Conservation (phyloP, 176 grass and related monocot genomes). For the Bromus sterilis region DNA sequence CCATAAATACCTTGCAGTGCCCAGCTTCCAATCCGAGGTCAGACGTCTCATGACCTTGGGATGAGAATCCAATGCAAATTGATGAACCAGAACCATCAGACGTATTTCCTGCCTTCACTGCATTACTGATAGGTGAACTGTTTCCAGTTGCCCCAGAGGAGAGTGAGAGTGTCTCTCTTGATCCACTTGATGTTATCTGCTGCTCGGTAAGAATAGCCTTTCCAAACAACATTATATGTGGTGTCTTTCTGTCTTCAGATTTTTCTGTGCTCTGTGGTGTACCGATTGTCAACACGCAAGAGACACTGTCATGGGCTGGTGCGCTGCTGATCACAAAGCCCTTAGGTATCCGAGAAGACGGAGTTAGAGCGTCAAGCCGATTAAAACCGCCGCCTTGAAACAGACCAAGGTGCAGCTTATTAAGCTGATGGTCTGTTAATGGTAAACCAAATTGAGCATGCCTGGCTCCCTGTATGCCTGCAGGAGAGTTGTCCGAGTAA, state of each 20-base stretch:
- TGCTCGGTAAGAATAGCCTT: constrained; percentile 61
- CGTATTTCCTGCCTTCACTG: constrained; percentile 26
- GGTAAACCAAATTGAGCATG: constrained; percentile 88
- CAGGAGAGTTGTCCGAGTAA: constrained; percentile 66
- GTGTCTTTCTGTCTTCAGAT: constrained; percentile 37
- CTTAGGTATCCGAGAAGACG: constrained; percentile 41
- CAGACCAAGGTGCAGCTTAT: constrained; percentile 60
- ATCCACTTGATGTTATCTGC: constrained; percentile 55
- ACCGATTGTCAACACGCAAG: constrained; percentile 67
- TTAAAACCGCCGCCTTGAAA: constrained; percentile 47
- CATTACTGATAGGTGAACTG: constrained; percentile 27
- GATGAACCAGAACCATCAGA: constrained; percentile 57
- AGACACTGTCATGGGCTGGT: constrained; percentile 40
- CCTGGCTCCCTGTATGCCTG: constrained; percentile 99
- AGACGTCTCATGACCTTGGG: constrained; percentile 19
- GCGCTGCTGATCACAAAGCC: constrained; percentile 35
- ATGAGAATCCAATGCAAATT: constrained; percentile 36
- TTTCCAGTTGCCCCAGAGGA: constrained; percentile 34
- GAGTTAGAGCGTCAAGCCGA: constrained; percentile 27
- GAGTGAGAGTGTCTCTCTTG: constrained; percentile 43
- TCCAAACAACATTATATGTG: constrained; percentile 68
- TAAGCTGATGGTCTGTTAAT: constrained; percentile 62
- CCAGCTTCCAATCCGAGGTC: constrained; percentile 47
- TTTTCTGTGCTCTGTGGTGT: constrained; percentile 43
- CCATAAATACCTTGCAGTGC: constrained; percentile 66